Percentiles rank a stretch among this genome's conserved stretches.
Evolutionary conservation across 1,284 basidiomycete species (phyloP).

Genomic region (Leccinum pallidistipes): DNA sequence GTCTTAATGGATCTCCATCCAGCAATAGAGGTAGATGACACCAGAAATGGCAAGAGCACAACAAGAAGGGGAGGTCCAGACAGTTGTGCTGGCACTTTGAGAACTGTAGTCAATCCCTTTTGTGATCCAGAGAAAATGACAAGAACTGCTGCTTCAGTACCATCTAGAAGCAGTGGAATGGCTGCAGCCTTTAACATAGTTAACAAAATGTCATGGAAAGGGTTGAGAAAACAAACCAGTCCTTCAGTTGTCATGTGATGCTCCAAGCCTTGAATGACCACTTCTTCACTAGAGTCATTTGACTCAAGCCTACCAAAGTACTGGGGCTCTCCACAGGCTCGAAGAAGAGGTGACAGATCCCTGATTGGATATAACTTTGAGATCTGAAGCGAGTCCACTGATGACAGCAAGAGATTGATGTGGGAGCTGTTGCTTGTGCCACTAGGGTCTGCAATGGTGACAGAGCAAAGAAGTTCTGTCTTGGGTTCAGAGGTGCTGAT

Average conservation of each 20-base stretch:
- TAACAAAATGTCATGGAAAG: slow-evolving; percentile 1
- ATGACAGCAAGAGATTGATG: slow-evolving; percentile 46
- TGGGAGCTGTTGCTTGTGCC: slow-evolving; percentile 46
- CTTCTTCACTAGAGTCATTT: slow-evolving; percentile 40
- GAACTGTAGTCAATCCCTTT: slow-evolving; percentile 22
- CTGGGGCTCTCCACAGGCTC: slow-evolving; percentile 47
- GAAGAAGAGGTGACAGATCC: slow-evolving; percentile 47
- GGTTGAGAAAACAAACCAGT: slow-evolving; percentile 38
- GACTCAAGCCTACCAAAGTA: slow-evolving; percentile 52
- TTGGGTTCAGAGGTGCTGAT: slow-evolving; percentile 31
- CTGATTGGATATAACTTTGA: slow-evolving; percentile 46
- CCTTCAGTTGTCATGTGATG: slow-evolving; percentile 46
- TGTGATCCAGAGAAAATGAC: slow-evolving; percentile 45
- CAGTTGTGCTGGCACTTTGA: slow-evolving; percentile 35
- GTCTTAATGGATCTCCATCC: slow-evolving; percentile 20
- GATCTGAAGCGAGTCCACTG: slow-evolving; percentile 44
- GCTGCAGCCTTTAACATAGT: slow-evolving; percentile 46
- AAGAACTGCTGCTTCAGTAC: slow-evolving; percentile 41
- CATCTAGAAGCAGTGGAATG: slow-evolving; percentile 47
- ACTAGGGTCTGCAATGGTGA: slow-evolving; percentile 46
- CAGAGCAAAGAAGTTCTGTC: slow-evolving; percentile 47
- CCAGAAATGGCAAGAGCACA: slow-evolving; percentile 28
- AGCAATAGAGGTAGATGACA: slow-evolving; percentile 16
- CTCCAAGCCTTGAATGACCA: slow-evolving; percentile 44
- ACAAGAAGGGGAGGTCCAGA: slow-evolving; percentile 24